Evolutionary conservation across 129 eudicot species (phyloP), one percentile per base, ranked within the genome.

Genomic region (Smallanthus sonchifolius): DNA sequence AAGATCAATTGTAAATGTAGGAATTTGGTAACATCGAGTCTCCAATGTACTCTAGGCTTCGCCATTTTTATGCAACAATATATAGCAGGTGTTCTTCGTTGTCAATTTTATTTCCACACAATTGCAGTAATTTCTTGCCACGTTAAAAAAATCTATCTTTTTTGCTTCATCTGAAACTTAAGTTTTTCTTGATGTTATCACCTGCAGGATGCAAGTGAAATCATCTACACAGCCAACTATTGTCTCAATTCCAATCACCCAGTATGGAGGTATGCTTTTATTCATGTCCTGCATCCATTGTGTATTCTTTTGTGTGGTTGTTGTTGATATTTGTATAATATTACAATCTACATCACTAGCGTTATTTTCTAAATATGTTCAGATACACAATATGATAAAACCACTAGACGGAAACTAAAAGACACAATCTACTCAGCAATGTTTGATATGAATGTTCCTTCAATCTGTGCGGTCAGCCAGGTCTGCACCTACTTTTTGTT

Each of bases 381-480:
- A 94, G 98, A 90, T 81, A 91, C 93, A 5, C 86, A 85, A 80
- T 84, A 87, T 48, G 97, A 92, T 69, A 91, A 75, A 91, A 83
- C 84, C 35, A 83, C 96, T 68, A 81, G 99, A 85, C 77, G 88
- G 74, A 96, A 91, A 79, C 88, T 94, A 10, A 90, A 82, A 72
- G 89, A 88, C 56, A 88, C 96, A 63, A 88, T 94, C 77, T 81
- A 88, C 75, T 79, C 87, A 9, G 82, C 89, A 61, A 72, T 94
- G 45, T 94, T 90, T 83, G 96, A 84, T 86, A 85, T 94, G 99
- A 89, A 91, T 82, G 99, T 94, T 81, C 98, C 99, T 62, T 91
- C 96, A 62, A 85, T 94, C 39, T 91, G 96, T 82, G 98, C 98
- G 72, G 79, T 94, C 84, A 86, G 87, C 77, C 98, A 94, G 98